phyloP scores from a whole-genome alignment of 306 rosid genomes.

The Biancaea sappan region DNA sequence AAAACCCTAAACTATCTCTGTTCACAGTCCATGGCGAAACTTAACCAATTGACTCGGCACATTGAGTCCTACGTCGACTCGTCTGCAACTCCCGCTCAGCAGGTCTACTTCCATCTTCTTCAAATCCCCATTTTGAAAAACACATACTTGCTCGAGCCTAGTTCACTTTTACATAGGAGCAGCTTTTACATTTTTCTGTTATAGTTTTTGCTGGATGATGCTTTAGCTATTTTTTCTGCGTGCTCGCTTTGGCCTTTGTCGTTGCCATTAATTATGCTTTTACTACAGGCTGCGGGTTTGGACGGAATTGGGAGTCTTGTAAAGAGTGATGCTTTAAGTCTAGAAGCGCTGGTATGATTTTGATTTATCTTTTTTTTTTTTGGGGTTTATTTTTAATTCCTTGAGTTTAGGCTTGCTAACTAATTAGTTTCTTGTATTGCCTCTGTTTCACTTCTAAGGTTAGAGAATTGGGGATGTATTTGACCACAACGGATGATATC shows the following conservation, averaged over 20 bases:
- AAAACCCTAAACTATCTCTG: conserved; percentile 39
- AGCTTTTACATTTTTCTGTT: neutral
- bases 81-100: conserved; percentile 60
- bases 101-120: conserved; percentile 47
- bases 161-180: conserved; percentile 1
- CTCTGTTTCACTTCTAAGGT: conserved; percentile 51
- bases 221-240: neutral
- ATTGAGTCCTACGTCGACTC: conserved; percentile 78
- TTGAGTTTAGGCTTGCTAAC: neutral
- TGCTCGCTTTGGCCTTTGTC: conserved; percentile 10
- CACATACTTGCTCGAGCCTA: neutral
- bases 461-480: conserved; percentile 77
- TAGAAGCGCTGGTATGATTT: conserved; percentile 64
- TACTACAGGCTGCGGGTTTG: conserved; percentile 66
- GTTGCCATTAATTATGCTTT: conserved; percentile 23
- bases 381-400: neutral
- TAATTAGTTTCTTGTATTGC: conserved; percentile 16
- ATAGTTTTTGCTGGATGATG: neutral
- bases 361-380: neutral
- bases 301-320: conserved; percentile 61
- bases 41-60: conserved; percentile 51
- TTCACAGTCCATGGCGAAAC: conserved; percentile 58
- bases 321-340: conserved; percentile 58
- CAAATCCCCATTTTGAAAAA: neutral
- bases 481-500: conserved; percentile 70